Evolutionary conservation across 2,329 filamentous ascomycete species (phyloP).

Genomic region (Zasmidium cellare): DNA sequence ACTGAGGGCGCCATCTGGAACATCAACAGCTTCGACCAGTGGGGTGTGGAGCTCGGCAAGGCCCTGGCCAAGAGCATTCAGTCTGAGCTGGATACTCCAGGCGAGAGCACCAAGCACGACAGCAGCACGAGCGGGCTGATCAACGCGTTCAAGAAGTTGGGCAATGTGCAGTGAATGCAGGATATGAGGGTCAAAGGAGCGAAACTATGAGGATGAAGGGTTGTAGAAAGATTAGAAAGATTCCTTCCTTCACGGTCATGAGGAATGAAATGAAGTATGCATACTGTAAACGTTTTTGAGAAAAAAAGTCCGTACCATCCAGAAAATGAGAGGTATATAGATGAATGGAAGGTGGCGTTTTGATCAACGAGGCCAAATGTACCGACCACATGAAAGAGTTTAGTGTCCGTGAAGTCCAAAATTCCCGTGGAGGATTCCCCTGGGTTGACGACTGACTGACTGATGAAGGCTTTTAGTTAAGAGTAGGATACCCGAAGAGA

Average conservation of each 20-base stretch:
- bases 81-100: constrained; percentile 77
- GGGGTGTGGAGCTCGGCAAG: constrained; percentile 98
- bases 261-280: neutral
- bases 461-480: too few relatives aligned
- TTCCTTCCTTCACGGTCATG: neutral
- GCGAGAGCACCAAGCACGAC: constrained; percentile 74
- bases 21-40: constrained; percentile 99
- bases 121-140: constrained; percentile 85
- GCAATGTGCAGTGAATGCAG: constrained; percentile 23
- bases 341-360: neutral
- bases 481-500: too few relatives aligned
- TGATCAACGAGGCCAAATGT: neutral
- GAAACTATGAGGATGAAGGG: neutral
- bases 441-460: too few relatives aligned
- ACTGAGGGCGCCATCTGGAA: constrained; percentile 98
- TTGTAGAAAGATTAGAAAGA: too few relatives aligned
- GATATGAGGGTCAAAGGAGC: neutral
- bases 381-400: too few relatives aligned
- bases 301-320: neutral
- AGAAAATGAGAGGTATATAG: neutral
- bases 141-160: constrained; percentile 84
- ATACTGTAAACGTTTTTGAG: neutral
- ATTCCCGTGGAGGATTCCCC: too few relatives aligned
- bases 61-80: constrained; percentile 72
- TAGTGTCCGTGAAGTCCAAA: too few relatives aligned